Percentiles rank a stretch among this genome's conserved stretches.
phyloP scores from a whole-genome alignment of 1,284 basidiomycete species.

The Ceratobasidium sp. region DNA sequence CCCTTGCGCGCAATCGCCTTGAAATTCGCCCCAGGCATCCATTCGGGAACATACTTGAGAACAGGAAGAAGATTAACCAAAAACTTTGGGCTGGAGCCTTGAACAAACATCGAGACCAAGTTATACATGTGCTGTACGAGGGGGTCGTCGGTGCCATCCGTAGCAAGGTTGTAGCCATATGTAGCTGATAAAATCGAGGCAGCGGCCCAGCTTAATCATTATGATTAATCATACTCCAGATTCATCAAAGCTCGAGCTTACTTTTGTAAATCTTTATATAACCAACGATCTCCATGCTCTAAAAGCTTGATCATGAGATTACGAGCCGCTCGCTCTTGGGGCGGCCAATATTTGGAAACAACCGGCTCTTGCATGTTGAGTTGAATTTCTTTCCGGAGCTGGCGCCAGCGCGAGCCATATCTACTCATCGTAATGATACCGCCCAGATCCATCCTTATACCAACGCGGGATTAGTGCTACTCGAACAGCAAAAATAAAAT shows the following conservation, averaged over 20 bases:
- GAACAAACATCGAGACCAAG: neutral
- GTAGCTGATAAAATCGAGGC: conserved; percentile 9
- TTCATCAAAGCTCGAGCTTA: neutral
- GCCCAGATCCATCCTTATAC: conserved; percentile 19
- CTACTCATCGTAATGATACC: neutral
- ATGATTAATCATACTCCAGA: neutral
- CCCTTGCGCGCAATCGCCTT: conserved; percentile 2
- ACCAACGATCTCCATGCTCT: neutral
- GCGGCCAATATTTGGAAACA: conserved; percentile 20
- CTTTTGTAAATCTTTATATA: conserved; percentile 24
- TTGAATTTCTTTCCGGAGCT: conserved; percentile 22
- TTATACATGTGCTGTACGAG: conserved; percentile 12
- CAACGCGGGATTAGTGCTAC: neutral
- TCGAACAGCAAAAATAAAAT: neutral
- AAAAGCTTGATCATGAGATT: conserved; percentile 3
- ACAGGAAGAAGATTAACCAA: conserved; percentile 20
- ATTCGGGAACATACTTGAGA: conserved; percentile 27
- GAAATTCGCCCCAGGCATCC: conserved; percentile 39
- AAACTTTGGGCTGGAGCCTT: neutral
- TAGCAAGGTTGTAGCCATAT: conserved; percentile 30
- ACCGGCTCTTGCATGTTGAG: conserved; percentile 29
- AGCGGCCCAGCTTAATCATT: conserved; percentile 11
- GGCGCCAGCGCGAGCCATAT: conserved; percentile 34
- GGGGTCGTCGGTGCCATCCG: neutral
- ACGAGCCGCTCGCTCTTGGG: conserved; percentile 9